A percentile compares a stretch with the other conserved stretches of the same genome.
These are phyloP conservation scores for Physocladia obscura DNA, from an alignment of 192 early-diverging fungal species.

Conservation along the genomic window DNA sequence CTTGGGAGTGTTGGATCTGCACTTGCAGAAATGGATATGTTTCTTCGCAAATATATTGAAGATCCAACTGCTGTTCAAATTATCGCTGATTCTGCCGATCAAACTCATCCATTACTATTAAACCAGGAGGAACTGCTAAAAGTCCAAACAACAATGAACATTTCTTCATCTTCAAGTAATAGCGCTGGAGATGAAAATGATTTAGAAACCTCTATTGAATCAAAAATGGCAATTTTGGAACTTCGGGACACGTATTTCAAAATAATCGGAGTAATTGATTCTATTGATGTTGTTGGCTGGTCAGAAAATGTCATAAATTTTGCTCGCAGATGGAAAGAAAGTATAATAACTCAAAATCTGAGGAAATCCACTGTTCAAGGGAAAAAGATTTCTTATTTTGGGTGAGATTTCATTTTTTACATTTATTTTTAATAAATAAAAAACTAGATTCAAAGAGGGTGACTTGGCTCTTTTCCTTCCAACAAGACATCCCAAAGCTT, in stretches of 20 bases:
- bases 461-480: constrained; percentile 52
- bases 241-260: constrained; percentile 10
- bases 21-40: constrained; percentile 7
- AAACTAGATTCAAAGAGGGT: constrained; percentile 36
- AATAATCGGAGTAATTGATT: constrained; percentile 20
- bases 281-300: constrained; percentile 6
- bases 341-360: constrained; percentile 1
- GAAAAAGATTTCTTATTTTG: constrained; percentile 11
- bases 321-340: background rate
- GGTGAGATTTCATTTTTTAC: constrained; percentile 4
- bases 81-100: no score
- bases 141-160: no score
- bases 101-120: no score
- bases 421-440: background rate
- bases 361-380: background rate
- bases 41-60: background rate
- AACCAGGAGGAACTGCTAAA: no score
- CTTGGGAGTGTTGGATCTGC: constrained; percentile 14
- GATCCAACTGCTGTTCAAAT: background rate
- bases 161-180: constrained; percentile 9
- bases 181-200: constrained; percentile 2
- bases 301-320: constrained; percentile 5
- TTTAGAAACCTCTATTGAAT: background rate
- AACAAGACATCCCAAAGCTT: constrained; percentile 46
- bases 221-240: background rate